phyloP scores from a whole-genome alignment of 768 basidiomycete species.

The Auricularia heimuer region DNA sequence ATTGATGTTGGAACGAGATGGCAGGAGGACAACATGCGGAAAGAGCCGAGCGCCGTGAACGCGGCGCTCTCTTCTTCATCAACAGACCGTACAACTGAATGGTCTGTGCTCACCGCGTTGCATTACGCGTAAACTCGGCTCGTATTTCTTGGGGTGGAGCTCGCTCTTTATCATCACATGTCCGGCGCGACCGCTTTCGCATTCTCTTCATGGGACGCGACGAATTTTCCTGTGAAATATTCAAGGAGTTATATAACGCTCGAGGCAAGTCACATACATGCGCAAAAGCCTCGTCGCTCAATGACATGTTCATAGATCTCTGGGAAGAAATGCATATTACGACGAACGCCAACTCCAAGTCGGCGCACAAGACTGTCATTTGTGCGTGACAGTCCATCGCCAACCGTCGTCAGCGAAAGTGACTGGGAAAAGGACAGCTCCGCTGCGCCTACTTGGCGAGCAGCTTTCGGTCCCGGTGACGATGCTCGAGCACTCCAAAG shows the following conservation, averaged over 20 bases:
- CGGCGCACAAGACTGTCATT: conserved; percentile 28
- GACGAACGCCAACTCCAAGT: conserved; percentile 61
- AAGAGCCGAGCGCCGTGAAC: no score
- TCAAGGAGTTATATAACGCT: conserved; percentile 53
- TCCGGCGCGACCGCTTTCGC: conserved; percentile 33
- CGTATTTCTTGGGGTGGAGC: no score
- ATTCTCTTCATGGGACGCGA: conserved; percentile 86
- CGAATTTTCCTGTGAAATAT: conserved; percentile 70
- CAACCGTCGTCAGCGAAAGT: not conserved
- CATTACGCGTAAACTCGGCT: no score
- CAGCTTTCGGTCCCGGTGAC: conserved; percentile 40
- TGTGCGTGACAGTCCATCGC: not conserved
- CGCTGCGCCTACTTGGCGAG: conserved; percentile 52
- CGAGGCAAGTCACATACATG: conserved; percentile 35
- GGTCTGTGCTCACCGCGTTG: no score
- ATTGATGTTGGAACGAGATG: no score
- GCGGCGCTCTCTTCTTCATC: no score
- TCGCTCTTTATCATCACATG: no score
- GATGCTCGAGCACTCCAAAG: conserved; percentile 51
- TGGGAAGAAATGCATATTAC: conserved; percentile 62
- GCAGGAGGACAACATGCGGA: no score
- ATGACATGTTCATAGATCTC: conserved; percentile 43
- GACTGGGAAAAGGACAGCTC: conserved; percentile 37
- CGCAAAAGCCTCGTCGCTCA: not conserved
- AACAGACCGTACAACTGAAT: no score